phyloP scores from a whole-genome alignment of 345 rosid species.

The Balakata baccata region DNA sequence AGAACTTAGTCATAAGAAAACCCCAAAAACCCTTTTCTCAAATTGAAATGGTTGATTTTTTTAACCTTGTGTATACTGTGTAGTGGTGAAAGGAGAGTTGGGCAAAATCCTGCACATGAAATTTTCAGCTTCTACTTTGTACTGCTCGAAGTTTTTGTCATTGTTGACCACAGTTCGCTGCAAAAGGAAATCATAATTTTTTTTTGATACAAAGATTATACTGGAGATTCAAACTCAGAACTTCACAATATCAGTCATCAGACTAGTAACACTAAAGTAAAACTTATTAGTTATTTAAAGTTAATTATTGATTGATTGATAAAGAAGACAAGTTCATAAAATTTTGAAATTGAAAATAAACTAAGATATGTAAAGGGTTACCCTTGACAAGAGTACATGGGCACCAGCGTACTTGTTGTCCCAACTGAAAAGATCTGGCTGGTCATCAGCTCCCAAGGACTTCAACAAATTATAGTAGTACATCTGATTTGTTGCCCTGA shows the following conservation, averaged over 20 bases:
- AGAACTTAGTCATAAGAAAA: too few species aligned
- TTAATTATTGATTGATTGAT: too few species aligned
- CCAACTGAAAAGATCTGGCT: conserved; percentile 88
- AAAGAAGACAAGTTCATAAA: too few species aligned
- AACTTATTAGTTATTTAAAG: too few species aligned
- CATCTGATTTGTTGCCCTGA: conserved; percentile 63
- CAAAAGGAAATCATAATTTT: not conserved
- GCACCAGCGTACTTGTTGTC: conserved; percentile 92
- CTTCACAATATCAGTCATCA: too few species aligned
- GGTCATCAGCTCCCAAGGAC: conserved; percentile 68
- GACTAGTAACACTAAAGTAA: too few species aligned
- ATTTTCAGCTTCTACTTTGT: conserved; percentile 61
- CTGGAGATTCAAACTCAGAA: too few species aligned
- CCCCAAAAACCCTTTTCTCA: too few species aligned
- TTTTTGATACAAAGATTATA: too few species aligned
- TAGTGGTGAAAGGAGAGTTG: conserved; percentile 64
- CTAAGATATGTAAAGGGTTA: conserved; percentile 8
- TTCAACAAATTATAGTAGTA: conserved; percentile 59
- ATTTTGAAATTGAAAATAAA: not conserved
- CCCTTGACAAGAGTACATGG: conserved; percentile 73
- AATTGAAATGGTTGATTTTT: too few species aligned
- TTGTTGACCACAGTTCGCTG: conserved; percentile 61
- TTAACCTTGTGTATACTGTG: conserved; percentile 82
- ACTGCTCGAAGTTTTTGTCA: conserved; percentile 58
- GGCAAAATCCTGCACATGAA: conserved; percentile 90